Evolutionary conservation across 352 stramenopile species (phyloP).

Genomic region (Phytophthora quininea): DNA sequence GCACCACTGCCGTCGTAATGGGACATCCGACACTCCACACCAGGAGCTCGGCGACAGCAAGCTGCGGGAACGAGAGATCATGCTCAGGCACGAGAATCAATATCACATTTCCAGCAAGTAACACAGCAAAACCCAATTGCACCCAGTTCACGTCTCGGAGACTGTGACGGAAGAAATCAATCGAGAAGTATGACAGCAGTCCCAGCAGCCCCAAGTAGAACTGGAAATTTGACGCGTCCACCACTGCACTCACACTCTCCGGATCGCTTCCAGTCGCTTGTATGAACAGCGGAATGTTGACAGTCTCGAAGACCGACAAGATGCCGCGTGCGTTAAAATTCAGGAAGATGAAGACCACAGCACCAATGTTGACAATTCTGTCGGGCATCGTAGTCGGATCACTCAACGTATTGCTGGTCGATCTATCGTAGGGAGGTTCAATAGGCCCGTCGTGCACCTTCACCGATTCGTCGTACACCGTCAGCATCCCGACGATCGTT

Average conservation of each 20-base stretch:
- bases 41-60: slow-evolving; percentile 59
- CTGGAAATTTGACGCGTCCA: slow-evolving; percentile 75
- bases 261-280: slow-evolving; percentile 63
- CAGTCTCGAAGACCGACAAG: slow-evolving; percentile 77
- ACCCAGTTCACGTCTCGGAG: slow-evolving; percentile 71
- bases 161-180: slow-evolving; percentile 70
- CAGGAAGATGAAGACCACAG: slow-evolving; percentile 70
- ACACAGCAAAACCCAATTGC: slow-evolving; percentile 59
- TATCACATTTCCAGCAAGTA: slow-evolving; percentile 61
- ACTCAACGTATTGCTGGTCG: slow-evolving; percentile 48
- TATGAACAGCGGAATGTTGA: slow-evolving; percentile 81
- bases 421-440: slow-evolving; percentile 41
- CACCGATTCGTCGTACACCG: slow-evolving; percentile 61
- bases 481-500: slow-evolving; percentile 67
- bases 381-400: slow-evolving; percentile 55
- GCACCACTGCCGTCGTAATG: slow-evolving; percentile 68
- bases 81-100: slow-evolving; percentile 44
- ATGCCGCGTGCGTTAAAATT: slow-evolving; percentile 80
- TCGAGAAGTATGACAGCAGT: slow-evolving; percentile 73
- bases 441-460: slow-evolving; percentile 55
- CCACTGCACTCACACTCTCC: slow-evolving; percentile 47
- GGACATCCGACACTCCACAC: slow-evolving; percentile 80
- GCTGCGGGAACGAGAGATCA: slow-evolving; percentile 48
- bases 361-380: slow-evolving; percentile 66
- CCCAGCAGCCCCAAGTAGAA: slow-evolving; percentile 75